Evolutionary conservation across 306 rosid species (phyloP).

Genomic region (Gastrolobium villosum): DNA sequence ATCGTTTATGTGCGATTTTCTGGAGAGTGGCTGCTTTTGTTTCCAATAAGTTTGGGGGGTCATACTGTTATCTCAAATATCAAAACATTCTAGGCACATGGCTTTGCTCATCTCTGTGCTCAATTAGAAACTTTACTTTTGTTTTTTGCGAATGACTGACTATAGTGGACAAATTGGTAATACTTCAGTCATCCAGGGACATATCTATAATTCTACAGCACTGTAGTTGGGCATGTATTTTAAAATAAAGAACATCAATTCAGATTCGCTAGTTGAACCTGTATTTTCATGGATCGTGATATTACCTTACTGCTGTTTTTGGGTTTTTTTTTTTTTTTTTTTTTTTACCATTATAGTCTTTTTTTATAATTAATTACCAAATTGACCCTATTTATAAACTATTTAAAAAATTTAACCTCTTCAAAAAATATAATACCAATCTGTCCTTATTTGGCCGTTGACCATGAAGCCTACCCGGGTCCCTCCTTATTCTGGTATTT

Average conservation of each 20-base stretch:
- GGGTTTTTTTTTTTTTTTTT: no score
- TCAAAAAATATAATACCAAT: no score
- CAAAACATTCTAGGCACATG: slow-evolving; percentile 45
- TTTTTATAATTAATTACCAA: no score
- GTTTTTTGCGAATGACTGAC: slow-evolving; percentile 48
- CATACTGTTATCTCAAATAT: slow-evolving; percentile 52
- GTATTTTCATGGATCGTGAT: background rate
- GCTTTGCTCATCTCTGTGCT: slow-evolving; percentile 45
- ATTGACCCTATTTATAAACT: no score
- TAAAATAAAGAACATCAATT: slow-evolving; percentile 45
- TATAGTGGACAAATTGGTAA: slow-evolving; percentile 51
- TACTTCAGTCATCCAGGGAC: slow-evolving; percentile 45
- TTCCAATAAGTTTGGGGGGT: slow-evolving; percentile 69
- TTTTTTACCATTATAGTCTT: no score
- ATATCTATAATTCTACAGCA: slow-evolving; percentile 45
- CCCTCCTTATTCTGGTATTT: no score
- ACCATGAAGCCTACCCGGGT: no score
- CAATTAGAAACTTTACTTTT: slow-evolving; percentile 46
- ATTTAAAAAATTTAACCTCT: no score
- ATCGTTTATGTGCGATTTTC: slow-evolving; percentile 49
- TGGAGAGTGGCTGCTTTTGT: slow-evolving; percentile 56
- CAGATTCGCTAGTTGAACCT: slow-evolving; percentile 29
- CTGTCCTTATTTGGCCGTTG: no score
- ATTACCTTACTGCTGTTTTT: no score
- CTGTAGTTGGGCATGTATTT: slow-evolving; percentile 48